Base-by-base conservation (phyloP, 108 stramenopile species). In the Cyclotella distinguenda region DNA sequence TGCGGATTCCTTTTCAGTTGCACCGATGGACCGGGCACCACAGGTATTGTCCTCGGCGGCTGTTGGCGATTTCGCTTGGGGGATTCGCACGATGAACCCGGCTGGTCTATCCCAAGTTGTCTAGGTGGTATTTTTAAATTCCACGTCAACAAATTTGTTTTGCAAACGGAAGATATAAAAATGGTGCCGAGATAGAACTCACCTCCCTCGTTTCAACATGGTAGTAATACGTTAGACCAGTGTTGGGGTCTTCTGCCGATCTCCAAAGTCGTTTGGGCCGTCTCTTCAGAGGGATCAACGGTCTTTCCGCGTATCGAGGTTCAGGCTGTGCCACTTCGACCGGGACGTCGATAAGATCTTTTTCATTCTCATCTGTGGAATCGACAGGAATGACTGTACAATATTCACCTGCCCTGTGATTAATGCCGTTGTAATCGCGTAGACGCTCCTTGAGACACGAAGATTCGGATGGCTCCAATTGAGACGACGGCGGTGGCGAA, bases 191-290 rank as follows among this genome's bases (percentile, higher is more conserved):
- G 21, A 28, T 12, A 26, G 72, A 81, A 50, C 82, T 90, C 32
- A 84, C 83, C 55, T 84, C 80, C 32, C 84, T 68, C 16, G 90
- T 87, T 42, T 69, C 64, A 19, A 77, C 62, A 45, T 91, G 84
- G 69, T 91, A 91, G 66, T 86, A 91, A 56, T 91, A 91, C 0
- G 74, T 82, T 10, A 79, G 44, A 6, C 87, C 90, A 27, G 84
- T 76, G 13, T 64, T 78, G 9, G 68, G 70, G 58, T 88, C 87
- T 3, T 53, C 48, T 1, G 82, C 84, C 11, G 84, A 63, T 69
- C 77, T 91, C 90, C 90, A 91, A 9, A 65, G 19, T 25, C 71
- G 55, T 54, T 80, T 87, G n/a, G 73, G 64, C 40, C 66, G 66
- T 21, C 36, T 55, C 34, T 35, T 21, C n/a, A n/a, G n/a, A n/a